Evolutionary conservation across 495 filamentous ascomycete species (phyloP).

Genomic region (Penicillium lividum): DNA sequence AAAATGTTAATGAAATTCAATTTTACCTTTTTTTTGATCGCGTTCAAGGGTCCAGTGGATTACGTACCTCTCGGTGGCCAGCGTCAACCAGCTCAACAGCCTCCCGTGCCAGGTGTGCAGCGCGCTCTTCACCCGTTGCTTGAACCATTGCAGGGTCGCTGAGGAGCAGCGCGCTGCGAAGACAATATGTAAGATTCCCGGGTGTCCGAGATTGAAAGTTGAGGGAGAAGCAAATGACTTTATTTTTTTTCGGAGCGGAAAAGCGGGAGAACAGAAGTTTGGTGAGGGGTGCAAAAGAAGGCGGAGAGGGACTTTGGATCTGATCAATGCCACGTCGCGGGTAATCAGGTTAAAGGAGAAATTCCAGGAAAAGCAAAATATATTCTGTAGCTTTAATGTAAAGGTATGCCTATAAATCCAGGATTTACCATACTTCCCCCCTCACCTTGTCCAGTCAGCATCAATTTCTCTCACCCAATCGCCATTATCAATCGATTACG

Average conservation of each 20-base stretch:
- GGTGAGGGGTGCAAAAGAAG: conserved; percentile 6
- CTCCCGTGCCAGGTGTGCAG: conserved; percentile 49
- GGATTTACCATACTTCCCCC: neutral
- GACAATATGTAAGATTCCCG: conserved; percentile 6
- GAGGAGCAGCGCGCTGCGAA: conserved; percentile 16
- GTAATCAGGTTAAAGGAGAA: conserved; percentile 1
- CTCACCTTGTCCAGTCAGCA: conserved; percentile 11
- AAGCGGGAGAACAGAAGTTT: conserved; percentile 8
- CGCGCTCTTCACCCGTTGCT: conserved; percentile 50
- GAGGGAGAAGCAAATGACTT: conserved; percentile 1
- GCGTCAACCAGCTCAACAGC: conserved; percentile 52
- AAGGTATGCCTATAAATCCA: no score
- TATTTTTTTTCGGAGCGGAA: conserved; percentile 18
- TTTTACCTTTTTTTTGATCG: neutral
- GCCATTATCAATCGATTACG: conserved; percentile 31
- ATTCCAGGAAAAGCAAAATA: neutral
- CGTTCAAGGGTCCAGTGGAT: neutral
- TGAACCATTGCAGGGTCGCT: conserved; percentile 50
- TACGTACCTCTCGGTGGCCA: conserved; percentile 49
- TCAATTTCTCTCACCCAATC: conserved; percentile 23
- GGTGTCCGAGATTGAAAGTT: conserved; percentile 2
- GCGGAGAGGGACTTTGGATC: conserved; percentile 9
- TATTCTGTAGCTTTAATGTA: neutral
- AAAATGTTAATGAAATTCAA: neutral
- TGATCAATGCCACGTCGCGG: conserved; percentile 4